phyloP scores from a whole-genome alignment of 2,329 filamentous ascomycete genomes.

The Beauveria australis region DNA sequence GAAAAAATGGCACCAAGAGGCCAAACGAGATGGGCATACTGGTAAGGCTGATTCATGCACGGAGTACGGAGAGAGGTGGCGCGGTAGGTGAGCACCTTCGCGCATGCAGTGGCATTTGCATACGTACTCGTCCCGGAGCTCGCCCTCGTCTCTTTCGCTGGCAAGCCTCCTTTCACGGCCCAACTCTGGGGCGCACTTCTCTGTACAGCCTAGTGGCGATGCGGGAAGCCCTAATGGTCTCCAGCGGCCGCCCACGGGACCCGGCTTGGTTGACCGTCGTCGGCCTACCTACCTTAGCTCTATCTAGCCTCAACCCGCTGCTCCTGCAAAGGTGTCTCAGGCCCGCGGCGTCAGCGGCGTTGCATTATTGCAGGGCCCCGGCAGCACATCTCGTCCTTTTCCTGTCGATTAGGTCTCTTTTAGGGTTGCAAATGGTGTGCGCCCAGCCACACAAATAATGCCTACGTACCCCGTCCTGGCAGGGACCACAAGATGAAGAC shows the following conservation, averaged over 20 bases:
- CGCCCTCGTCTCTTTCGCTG: neutral
- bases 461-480: neutral
- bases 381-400: neutral
- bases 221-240: neutral
- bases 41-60: no score
- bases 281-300: slow-evolving; percentile 13
- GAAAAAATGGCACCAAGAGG: neutral
- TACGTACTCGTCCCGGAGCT: neutral
- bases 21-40: neutral
- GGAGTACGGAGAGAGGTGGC: neutral
- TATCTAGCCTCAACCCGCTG: neutral
- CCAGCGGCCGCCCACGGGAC: neutral
- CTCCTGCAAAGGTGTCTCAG: neutral
- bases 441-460: neutral
- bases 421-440: neutral
- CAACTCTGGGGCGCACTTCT: neutral
- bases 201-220: slow-evolving; percentile 2
- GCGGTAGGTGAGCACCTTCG: neutral
- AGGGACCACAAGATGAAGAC: neutral
- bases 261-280: slow-evolving; percentile 11
- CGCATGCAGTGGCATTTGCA: neutral
- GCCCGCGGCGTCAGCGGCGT: neutral
- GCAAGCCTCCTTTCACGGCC: neutral
- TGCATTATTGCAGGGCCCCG: neutral
- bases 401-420: neutral